Percentiles rank a stretch among this genome's conserved stretches.
phyloP scores from a whole-genome alignment of 208 protist genomes.

The Naegleria gruberi region DNA sequence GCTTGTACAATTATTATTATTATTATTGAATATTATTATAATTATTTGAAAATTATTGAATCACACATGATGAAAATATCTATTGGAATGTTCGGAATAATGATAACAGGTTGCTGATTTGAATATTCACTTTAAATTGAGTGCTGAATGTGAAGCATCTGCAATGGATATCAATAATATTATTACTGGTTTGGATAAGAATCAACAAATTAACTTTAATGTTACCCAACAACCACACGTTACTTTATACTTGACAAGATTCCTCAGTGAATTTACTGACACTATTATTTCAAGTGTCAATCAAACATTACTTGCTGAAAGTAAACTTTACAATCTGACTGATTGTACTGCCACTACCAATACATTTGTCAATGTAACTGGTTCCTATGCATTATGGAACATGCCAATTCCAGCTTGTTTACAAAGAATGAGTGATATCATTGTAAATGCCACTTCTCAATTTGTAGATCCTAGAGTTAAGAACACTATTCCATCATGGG shows the following conservation, averaged over 20 bases:
- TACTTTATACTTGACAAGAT: slow-evolving; percentile 27
- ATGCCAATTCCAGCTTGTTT: not conserved
- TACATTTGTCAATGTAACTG: not conserved
- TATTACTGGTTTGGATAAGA: not conserved
- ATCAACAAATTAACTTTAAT: slow-evolving; percentile 10
- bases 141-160: not conserved
- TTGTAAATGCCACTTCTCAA: not conserved
- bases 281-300: not conserved
- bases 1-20: not conserved
- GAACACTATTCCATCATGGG: slow-evolving; percentile 20
- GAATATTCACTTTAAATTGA: not conserved
- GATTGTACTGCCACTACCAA: too few species aligned
- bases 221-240: slow-evolving; percentile 16
- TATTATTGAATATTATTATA: too few species aligned
- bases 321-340: not conserved
- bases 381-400: not conserved
- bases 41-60: not conserved
- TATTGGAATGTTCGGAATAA: not conserved
- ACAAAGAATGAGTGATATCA: not conserved
- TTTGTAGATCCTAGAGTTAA: not conserved
- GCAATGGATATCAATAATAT: not conserved
- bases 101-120: not conserved
- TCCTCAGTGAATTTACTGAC: not conserved
- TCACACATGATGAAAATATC: not conserved
- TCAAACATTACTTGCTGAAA: not conserved